Base-by-base conservation (phyloP, 257 asterid genomes). In the Schizonepeta tenuifolia region DNA sequence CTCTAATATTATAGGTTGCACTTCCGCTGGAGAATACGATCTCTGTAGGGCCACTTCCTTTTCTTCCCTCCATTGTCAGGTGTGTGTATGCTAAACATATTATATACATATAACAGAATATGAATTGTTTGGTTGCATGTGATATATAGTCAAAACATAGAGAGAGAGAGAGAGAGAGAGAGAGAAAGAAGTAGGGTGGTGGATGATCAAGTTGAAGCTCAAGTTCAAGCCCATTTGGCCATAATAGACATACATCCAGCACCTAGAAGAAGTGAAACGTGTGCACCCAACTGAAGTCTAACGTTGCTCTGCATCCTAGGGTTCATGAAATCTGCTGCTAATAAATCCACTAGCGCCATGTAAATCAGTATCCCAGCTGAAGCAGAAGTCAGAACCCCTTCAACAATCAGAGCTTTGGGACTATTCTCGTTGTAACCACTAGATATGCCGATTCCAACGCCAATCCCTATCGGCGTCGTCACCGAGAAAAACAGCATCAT, bases 251-350 rank as follows among this genome's bases (percentile, higher is more conserved):
- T 85, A 18, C 87, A 83, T 1, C 86, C 88, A 62, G 85, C 81
- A 11, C 93, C 93, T 21, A 87, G 76, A 2, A 87, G 83, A 65
- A 87, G 88, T 33, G 93, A 85, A 67, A 67, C 4, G 54, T 83
- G 66, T 14, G 90, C 88, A n/a, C 93, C 93, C 74, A 76, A 61
- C 72, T 83, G 88, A 12, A 87, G 87, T 24, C 87, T 83, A 57
- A 83, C 70, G 54, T 81, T 87, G 72, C 53, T 75, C 26, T 85
- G 93, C 88, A 87, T 77, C 74, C 82, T 83, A 0, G 88, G 85
- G 7, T 79, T 83, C 90, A 82, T 85, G 69, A 87, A 87, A 76
- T 85, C 93, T 20, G 90, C 86, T 41, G 93, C 93, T 43, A 87
- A 51, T 13, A 87, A 41, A 75, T 87, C 93, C 5, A 87, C 93